Base-by-base conservation (phyloP, 179 eudicot genomes). In the Amaranthus tricolor region DNA sequence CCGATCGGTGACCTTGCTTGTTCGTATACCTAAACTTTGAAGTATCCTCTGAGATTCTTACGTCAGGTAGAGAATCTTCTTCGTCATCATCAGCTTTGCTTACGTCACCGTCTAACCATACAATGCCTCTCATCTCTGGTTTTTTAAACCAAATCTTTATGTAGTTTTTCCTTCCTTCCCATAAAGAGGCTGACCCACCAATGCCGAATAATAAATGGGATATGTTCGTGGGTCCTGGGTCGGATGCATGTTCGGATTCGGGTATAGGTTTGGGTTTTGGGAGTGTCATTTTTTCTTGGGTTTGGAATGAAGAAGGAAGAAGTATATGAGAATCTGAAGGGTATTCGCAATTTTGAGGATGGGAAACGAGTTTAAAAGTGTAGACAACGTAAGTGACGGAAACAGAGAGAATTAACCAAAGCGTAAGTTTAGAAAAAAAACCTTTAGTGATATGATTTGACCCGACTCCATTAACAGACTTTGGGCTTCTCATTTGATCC, bases 171-270 rank as follows among this genome's bases (percentile, higher is more conserved):
- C 98, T 78, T 69, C 86, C 72, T 1, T 81, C 77, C 98, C 98
- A 94, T 20, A 89, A 78, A 69, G 81, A 85, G 0, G 98, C 80
- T 16, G 98, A 94, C 7, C 89, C 97, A 0, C 89, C 97, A 82
- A 94, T 90, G 87, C 98, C 98, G 86, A 94, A 94, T 2, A 86
- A 91, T 49, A 94, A 63, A 81, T 91, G 89, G 9, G 87, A 74
- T 7, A 93, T 84, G 59, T 85, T 86, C 3, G 90, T 84, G 12
- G 65, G 76, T 16, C 40, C 49, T 0, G 76, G 74, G 6, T 9
- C 57, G 13, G 12, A 49, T 40, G 24, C 40, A 31, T 31, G 16
- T 0, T 16, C 58, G 20, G 16, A n/a, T 31, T 13, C 24, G 5
- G 21, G 71, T n/a, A 11, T 54, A 9, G 9, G n/a, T 56, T 21